Percentiles rank a stretch among this genome's conserved stretches.
These are phyloP conservation scores for Moricandia moricandioides DNA, from an alignment of 345 rosid genomes.

Conservation along the genomic window DNA sequence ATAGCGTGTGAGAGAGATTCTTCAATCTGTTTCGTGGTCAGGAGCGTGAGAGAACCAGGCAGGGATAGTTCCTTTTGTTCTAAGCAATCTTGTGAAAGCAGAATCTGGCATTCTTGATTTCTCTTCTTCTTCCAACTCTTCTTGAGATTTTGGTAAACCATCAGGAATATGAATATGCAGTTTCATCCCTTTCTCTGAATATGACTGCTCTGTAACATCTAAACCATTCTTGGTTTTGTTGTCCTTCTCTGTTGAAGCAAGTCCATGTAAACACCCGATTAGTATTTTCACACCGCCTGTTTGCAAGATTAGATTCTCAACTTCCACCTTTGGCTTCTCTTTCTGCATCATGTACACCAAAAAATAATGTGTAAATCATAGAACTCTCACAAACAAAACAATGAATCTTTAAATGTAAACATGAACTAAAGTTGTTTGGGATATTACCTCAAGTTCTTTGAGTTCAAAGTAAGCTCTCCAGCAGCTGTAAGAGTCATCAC, in stretches of 20 bases:
- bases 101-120: slow-evolving; percentile 73
- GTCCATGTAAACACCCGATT: slow-evolving; percentile 61
- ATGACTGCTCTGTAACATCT: slow-evolving; percentile 19
- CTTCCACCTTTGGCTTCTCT: slow-evolving; percentile 50
- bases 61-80: slow-evolving; percentile 59
- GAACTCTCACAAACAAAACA: not conserved
- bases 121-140: slow-evolving; percentile 82
- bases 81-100: slow-evolving; percentile 63
- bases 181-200: slow-evolving; percentile 29
- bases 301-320: slow-evolving; percentile 60
- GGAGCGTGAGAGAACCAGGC: slow-evolving; percentile 78
- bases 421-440: not conserved
- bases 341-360: slow-evolving; percentile 41
- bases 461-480: slow-evolving; percentile 89
- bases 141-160: slow-evolving; percentile 68
- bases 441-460: slow-evolving; percentile 66
- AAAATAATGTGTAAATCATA: not conserved
- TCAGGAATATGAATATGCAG: slow-evolving; percentile 58
- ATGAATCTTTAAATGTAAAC: too few relatives aligned
- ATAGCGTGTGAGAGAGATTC: not conserved
- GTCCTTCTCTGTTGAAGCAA: slow-evolving; percentile 43
- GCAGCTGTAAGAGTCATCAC: slow-evolving; percentile 71
- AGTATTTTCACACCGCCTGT: slow-evolving; percentile 63
- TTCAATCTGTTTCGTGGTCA: slow-evolving; percentile 66
- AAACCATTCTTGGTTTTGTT: slow-evolving; percentile 34